Evolutionary conservation across 371 early-diverging fungal genomes (phyloP), one percentile per base, ranked within the genome.

Genomic region (Mortierella polycephala): DNA sequence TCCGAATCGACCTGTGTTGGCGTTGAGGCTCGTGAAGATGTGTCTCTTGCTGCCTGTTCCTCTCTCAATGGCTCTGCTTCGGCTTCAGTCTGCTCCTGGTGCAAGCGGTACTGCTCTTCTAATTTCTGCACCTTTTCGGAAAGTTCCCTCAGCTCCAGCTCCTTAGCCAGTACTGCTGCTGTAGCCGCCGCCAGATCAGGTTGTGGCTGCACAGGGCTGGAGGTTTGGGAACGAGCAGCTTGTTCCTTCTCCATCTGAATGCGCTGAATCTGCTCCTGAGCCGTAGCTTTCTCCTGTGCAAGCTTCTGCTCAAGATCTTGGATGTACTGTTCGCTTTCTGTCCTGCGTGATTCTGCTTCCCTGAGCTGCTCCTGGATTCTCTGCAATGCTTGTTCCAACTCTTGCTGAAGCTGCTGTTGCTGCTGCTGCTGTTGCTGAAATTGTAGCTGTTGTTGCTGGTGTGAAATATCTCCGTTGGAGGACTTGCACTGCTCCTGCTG

Each of bases 11-110:
- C 44, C 23, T 54, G 47, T n/a, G 50, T 14, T 2, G 58, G 44
- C 0, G 51, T 13, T 51, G 18, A 18, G 18, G 51, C 16, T 4
- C 20, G 20, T 18, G 16, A 16, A 9, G 58, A 49, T 40, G 21
- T 51, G 2, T 51, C 64, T 1, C 46, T 59, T 7, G 64, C 42
- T 5, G 39, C 52, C 49, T 69, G 52, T 14, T 51, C 8, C 68
- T 74, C 4, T 62, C 74, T 73, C 69, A 84, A 54, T 55, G 66
- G 62, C 60, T 83, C 64, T n/a, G 72, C 75, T 61, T 84, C 75
- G 30, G 76, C 75, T 49, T 85, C 85, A 21, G 72, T 67, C 18
- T 69, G 61, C 49, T 75, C 75, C 46, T 80, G 59, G 44, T 83
- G 77, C n/a, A 49, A 60, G 58, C 75, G 80, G 70, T 70, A 75